These are phyloP conservation scores for Herpetomonas tarakana DNA, from an alignment of 208 protist genomes.

Conservation along the genomic window DNA sequence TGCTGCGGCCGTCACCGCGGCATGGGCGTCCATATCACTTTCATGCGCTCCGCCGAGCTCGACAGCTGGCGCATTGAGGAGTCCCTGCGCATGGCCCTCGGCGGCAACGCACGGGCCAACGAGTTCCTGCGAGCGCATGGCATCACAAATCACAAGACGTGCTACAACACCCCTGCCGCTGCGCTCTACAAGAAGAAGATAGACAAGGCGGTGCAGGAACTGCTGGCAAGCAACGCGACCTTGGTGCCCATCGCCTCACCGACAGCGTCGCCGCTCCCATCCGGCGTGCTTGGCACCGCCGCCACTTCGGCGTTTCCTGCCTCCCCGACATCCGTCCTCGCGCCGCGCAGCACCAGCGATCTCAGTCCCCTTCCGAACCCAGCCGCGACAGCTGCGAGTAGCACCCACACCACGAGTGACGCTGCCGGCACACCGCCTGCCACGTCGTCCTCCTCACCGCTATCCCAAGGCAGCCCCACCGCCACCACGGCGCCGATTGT, in stretches of 20 bases:
- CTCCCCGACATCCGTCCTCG: neutral
- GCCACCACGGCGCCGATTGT: conserved; percentile 6
- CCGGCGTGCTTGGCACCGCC: conserved; percentile 3
- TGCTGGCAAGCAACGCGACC: conserved; percentile 21
- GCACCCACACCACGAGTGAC: too few species aligned
- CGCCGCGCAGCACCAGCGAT: conserved; percentile 1
- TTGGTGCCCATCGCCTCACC: neutral
- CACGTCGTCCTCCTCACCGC: neutral
- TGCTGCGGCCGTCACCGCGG: conserved; percentile 94
- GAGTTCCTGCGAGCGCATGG: conserved; percentile 88
- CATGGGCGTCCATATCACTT: conserved; percentile 96
- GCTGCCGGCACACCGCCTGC: neutral
- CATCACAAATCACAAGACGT: conserved; percentile 54
- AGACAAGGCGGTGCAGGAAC: conserved; percentile 59
- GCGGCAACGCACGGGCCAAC: conserved; percentile 81
- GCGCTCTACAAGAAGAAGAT: conserved; percentile 68
- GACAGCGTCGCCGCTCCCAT: conserved; percentile 1
- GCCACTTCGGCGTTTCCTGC: neutral
- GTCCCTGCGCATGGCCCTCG: conserved; percentile 83
- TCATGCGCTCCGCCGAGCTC: conserved; percentile 92
- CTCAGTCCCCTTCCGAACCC: conserved; percentile 1
- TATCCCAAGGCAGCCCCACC: neutral
- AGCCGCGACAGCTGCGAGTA: too few species aligned
- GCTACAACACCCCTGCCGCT: conserved; percentile 57
- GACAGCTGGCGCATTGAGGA: conserved; percentile 89